phyloP scores from a whole-genome alignment of 352 stramenopile species.

The Phytopythium ostracodes region DNA sequence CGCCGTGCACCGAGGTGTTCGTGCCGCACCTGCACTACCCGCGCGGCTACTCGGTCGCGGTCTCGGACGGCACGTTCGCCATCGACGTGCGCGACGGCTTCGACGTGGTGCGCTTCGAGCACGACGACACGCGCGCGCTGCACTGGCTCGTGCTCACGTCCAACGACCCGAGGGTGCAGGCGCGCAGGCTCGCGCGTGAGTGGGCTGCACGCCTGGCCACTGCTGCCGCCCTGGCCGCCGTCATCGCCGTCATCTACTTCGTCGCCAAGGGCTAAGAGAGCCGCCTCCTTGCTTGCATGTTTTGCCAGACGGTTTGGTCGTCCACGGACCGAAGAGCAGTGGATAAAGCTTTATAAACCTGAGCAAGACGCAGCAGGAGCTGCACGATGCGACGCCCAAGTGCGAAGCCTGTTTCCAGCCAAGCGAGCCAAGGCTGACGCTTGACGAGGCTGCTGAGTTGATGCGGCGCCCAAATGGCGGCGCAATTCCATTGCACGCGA shows the following conservation, averaged over 20 bases:
- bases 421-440: no score
- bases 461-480: background rate
- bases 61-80: conserved; percentile 57
- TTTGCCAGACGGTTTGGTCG: no score
- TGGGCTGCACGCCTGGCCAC: conserved; percentile 5
- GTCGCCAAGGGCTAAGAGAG: conserved; percentile 2
- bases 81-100: conserved; percentile 48
- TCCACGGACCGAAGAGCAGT: background rate
- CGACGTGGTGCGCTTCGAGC: conserved; percentile 54
- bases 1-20: conserved; percentile 11
- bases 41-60: conserved; percentile 21
- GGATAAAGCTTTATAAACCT: background rate
- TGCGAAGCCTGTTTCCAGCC: no score
- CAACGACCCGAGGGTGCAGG: conserved; percentile 37
- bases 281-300: background rate
- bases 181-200: conserved; percentile 13
- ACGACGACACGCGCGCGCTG: conserved; percentile 23
- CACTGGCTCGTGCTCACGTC: conserved; percentile 46
- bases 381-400: no score
- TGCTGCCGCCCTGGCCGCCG: conserved; percentile 1
- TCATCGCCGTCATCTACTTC: conserved; percentile 9
- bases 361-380: no score
- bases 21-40: conserved; percentile 13
- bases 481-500: background rate
- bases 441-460: no score